These are phyloP conservation scores for Zasmidium cellare DNA, from an alignment of 2,329 filamentous ascomycete genomes.

Conservation along the genomic window DNA sequence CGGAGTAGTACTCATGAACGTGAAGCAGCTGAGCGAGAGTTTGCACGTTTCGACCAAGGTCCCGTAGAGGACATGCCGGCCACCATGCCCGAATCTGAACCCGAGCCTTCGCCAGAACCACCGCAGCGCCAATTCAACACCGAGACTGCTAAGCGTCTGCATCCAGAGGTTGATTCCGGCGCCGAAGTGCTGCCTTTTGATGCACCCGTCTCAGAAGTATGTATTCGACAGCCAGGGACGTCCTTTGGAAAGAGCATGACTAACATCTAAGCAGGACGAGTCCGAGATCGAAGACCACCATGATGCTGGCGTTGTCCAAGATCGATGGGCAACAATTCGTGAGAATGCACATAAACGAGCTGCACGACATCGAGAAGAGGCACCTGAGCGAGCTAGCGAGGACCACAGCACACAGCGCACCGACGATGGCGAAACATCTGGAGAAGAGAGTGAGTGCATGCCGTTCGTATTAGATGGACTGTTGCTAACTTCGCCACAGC, in stretches of 20 bases:
- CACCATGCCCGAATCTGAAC: conserved; percentile 61
- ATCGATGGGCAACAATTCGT: conserved; percentile 94
- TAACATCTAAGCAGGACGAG: neutral
- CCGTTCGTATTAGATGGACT: neutral
- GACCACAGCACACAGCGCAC: conserved; percentile 57
- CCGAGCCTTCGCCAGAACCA: conserved; percentile 19
- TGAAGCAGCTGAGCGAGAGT: conserved; percentile 60
- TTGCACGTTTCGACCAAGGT: conserved; percentile 79
- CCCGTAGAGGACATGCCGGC: conserved; percentile 84
- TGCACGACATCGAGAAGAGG: conserved; percentile 33
- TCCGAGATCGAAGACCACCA: conserved; percentile 42
- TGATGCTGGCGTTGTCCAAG: conserved; percentile 52
- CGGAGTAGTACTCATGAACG: conserved; percentile 62
- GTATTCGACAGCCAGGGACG: neutral
- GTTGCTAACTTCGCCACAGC: conserved; percentile 52
- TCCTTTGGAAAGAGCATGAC: too few relatives aligned
- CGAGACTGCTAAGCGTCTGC: conserved; percentile 12
- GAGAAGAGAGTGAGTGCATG: conserved; percentile 79
- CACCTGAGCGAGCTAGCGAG: conserved; percentile 57
- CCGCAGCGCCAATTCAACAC: conserved; percentile 25
- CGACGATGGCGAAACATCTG: conserved; percentile 87
- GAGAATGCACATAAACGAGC: conserved; percentile 89
- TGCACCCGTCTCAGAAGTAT: conserved; percentile 10
- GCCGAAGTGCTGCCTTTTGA: conserved; percentile 12
- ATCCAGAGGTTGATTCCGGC: conserved; percentile 16